Base-by-base conservation (phyloP, 495 filamentous ascomycete genomes). In the Viridothelium virens region DNA sequence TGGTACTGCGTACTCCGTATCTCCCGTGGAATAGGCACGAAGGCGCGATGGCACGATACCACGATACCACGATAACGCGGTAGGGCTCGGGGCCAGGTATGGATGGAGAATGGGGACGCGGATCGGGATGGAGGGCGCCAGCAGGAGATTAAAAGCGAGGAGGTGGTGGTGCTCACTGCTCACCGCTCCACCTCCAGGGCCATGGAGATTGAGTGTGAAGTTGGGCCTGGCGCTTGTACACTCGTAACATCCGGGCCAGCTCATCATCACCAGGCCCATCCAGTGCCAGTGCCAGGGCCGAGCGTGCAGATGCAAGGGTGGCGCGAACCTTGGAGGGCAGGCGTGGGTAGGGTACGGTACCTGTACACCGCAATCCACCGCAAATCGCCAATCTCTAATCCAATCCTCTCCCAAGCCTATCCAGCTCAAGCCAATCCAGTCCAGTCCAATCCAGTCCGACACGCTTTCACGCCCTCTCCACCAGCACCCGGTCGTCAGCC, bases 231-330 rank as follows among this genome's bases (percentile, higher is more conserved):
- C 53, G n/a, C 53, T 59, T 59, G 53, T 59, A 36, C 53, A 36
- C 53, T 59, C 53, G 53, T 59, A 59, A 59, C 53, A 59, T 59
- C 53, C 53, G 53, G 53, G 53, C 53, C 53, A 59, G 53, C 53
- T 59, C 53, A 59, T 59, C 53, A 59, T 59, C 53, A 59, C 53
- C 33, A 59, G 25, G 25, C 25, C 25, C 25, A 25, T 25, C 25
- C 25, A 25, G 25, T 25, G 25, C 25, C 25, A 25, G 25, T 25
- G 25, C 25, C 25, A 25, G 53, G 53, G 53, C 53, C 53, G 7
- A 59, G 53, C 53, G 53, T 59, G 53, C 53, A 59, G 53, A 18
- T 59, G 53, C 53, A 59, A 59, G 53, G 53, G 53, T 59, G 53
- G 53, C 53, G 53, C 31, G 53, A 59, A 59, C 53, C 36, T 59